phyloP scores from a whole-genome alignment of 2,329 filamentous ascomycete species.

The Emericellopsis cladophorae region DNA sequence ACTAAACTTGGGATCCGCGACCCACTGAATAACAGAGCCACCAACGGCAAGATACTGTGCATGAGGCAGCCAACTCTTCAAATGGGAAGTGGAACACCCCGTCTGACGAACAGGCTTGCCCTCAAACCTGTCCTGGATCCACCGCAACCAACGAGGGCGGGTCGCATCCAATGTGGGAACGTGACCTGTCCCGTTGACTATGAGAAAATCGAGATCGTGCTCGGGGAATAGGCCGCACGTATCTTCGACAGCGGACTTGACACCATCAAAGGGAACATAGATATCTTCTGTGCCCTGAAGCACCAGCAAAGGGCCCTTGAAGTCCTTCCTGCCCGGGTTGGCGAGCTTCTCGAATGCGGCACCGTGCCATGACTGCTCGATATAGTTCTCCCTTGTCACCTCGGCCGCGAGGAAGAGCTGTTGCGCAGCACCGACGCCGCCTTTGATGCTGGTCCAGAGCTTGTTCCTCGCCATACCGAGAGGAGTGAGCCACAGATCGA shows the following conservation, averaged over 20 bases:
- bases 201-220: slow-evolving; percentile 7
- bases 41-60: slow-evolving; percentile 3
- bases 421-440: background rate
- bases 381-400: background rate
- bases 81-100: slow-evolving; percentile 2
- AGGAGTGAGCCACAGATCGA: slow-evolving; percentile 16
- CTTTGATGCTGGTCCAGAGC: slow-evolving; percentile 4
- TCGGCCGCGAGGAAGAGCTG: background rate
- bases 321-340: slow-evolving; percentile 14
- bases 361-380: background rate
- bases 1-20: background rate
- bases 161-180: slow-evolving; percentile 6
- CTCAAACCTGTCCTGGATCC: slow-evolving; percentile 8
- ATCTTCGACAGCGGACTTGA: slow-evolving; percentile 3
- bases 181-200: slow-evolving; percentile 5
- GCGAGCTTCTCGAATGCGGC: background rate
- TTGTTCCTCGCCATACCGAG: slow-evolving; percentile 3
- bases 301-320: slow-evolving; percentile 21
- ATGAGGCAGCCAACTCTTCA: slow-evolving; percentile 5
- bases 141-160: slow-evolving; percentile 6
- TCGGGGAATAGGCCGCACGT: slow-evolving; percentile 5
- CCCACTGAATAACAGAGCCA: slow-evolving; percentile 3
- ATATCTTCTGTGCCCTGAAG: slow-evolving; percentile 16
- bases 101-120: background rate
- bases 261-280: slow-evolving; percentile 5